phyloP scores from a whole-genome alignment of 345 rosid species.

The Isatis tinctoria region DNA sequence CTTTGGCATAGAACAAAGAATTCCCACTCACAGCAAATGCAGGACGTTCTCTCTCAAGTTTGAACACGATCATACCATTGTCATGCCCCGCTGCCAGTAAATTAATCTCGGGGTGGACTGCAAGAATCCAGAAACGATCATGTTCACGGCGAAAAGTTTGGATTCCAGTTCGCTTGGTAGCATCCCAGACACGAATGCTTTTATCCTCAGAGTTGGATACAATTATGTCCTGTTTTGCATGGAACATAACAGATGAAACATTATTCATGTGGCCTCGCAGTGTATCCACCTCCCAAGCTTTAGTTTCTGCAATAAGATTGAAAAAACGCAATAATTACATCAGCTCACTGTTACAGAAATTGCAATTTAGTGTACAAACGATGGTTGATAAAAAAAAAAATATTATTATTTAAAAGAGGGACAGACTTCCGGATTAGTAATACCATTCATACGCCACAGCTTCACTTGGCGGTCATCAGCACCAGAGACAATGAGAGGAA shows the following conservation, averaged over 20 bases:
- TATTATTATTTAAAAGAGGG: too few species aligned
- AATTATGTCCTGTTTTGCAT: conserved; percentile 81
- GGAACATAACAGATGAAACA: conserved; percentile 90
- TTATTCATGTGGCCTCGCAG: conserved; percentile 89
- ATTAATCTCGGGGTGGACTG: conserved; percentile 88
- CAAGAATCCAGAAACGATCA: conserved; percentile 85
- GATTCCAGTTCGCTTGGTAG: conserved; percentile 77
- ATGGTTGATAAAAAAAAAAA: background rate
- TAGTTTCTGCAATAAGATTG: conserved; percentile 61
- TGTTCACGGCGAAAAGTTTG: conserved; percentile 92
- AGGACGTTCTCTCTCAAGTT: conserved; percentile 66
- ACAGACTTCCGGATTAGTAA: background rate
- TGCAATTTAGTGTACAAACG: background rate
- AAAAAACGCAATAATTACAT: background rate
- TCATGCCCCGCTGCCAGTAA: conserved; percentile 95
- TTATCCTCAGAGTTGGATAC: conserved; percentile 92
- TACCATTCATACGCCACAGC: conserved; percentile 1
- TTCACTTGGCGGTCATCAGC: background rate
- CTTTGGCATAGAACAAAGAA: conserved; percentile 69
- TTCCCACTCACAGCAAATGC: conserved; percentile 85
- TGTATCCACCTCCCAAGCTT: conserved; percentile 96
- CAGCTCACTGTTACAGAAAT: background rate
- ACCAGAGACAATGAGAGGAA: background rate
- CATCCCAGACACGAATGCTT: conserved; percentile 94
- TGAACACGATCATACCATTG: conserved; percentile 90